Conservation (phyloP, 768 basidiomycete species). For the Crassisporium funariophilum region DNA sequence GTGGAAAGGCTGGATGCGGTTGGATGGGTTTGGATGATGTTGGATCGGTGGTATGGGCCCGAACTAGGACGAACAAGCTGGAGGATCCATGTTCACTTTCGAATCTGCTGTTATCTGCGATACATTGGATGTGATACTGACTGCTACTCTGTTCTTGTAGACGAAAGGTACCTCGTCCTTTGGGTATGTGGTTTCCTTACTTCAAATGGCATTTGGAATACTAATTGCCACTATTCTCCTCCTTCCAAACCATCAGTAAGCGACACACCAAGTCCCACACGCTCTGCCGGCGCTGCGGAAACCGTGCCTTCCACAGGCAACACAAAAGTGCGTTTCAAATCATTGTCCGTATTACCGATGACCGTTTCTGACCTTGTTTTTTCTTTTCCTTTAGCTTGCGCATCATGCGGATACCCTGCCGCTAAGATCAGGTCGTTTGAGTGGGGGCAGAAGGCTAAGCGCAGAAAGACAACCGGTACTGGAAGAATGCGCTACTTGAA, state of each 20-base stretch:
- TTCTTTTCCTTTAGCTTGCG: slow-evolving; percentile 65
- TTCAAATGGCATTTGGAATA: background rate
- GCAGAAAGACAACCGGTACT: slow-evolving; percentile 99
- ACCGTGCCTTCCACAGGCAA: slow-evolving; percentile 96
- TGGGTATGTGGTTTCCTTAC: slow-evolving; percentile 58
- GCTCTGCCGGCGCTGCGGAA: slow-evolving; percentile 95
- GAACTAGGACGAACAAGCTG: slow-evolving; percentile 2
- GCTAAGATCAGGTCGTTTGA: slow-evolving; percentile 96
- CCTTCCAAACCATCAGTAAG: slow-evolving; percentile 61
- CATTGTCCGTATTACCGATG: background rate
- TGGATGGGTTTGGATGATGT: slow-evolving; percentile 27
- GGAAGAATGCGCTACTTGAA: slow-evolving; percentile 96
- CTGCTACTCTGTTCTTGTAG: too few relatives aligned
- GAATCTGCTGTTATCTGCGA: slow-evolving; percentile 24
- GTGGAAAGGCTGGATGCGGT: slow-evolving; percentile 27
- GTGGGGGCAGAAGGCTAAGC: slow-evolving; percentile 99
- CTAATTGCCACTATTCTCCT: slow-evolving; percentile 1
- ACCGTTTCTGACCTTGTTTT: background rate
- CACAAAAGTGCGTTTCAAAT: slow-evolving; percentile 80
- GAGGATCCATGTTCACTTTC: slow-evolving; percentile 19
- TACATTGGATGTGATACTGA: slow-evolving; percentile 9
- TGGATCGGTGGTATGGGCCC: slow-evolving; percentile 2
- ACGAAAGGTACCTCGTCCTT: slow-evolving; percentile 98
- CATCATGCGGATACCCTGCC: slow-evolving; percentile 94
- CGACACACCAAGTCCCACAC: slow-evolving; percentile 97